These are phyloP conservation scores for Lyophyllum decastes DNA, from an alignment of 768 basidiomycete genomes.

Conservation along the genomic window DNA sequence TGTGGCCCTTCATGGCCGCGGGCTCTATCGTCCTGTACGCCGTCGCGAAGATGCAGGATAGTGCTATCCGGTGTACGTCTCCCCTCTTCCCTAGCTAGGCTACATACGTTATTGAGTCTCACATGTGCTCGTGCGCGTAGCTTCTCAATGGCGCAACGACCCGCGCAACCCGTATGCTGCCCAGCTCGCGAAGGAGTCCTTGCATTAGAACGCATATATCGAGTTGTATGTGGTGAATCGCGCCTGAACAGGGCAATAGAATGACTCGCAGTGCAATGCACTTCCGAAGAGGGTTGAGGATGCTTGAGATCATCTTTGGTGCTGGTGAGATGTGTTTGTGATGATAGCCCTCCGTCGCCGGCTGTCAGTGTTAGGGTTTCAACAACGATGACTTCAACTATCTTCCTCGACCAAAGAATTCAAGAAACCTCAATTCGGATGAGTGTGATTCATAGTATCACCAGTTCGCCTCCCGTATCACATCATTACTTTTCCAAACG, in stretches of 20 bases:
- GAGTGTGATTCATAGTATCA: too few species aligned
- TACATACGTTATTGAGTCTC: neutral
- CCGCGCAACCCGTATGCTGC: slow-evolving; percentile 83
- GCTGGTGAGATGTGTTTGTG: neutral
- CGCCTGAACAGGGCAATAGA: slow-evolving; percentile 8
- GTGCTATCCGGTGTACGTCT: slow-evolving; percentile 69
- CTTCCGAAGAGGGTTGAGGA: too few species aligned
- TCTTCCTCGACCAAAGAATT: too few species aligned
- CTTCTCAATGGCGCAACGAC: slow-evolving; percentile 63
- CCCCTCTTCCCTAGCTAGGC: neutral
- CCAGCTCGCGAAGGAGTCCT: slow-evolving; percentile 66
- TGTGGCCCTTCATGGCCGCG: slow-evolving; percentile 82
- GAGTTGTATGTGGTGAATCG: neutral
- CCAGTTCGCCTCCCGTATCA: too few species aligned
- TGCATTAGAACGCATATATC: slow-evolving; percentile 35
- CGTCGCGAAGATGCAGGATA: slow-evolving; percentile 67
- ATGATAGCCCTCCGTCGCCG: too few species aligned
- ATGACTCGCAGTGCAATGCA: neutral
- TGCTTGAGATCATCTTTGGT: neutral
- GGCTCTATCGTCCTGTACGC: slow-evolving; percentile 66
- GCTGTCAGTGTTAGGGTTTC: too few species aligned
- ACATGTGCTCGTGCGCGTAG: neutral
- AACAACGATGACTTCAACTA: too few species aligned
- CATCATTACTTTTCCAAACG: too few species aligned
- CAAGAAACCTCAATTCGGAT: too few species aligned